Evolutionary conservation across 2,329 filamentous ascomycete genomes (phyloP).

Genomic region (Ascosphaera apis): DNA sequence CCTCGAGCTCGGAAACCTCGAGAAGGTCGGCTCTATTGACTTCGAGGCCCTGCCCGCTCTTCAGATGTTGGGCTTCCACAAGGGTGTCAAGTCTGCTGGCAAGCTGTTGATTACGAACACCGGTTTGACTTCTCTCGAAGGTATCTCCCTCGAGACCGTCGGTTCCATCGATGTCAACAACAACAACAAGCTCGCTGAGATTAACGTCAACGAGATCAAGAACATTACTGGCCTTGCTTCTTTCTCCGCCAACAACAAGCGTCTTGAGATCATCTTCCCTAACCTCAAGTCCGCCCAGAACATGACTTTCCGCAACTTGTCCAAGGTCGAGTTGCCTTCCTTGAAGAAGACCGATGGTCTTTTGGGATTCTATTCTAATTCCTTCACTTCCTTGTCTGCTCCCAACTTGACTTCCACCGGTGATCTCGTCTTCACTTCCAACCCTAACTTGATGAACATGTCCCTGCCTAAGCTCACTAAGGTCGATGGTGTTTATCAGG

Average conservation of each 20-base stretch:
- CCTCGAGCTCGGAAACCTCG: conserved; percentile 43
- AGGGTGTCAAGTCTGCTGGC: conserved; percentile 42
- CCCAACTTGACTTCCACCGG: conserved; percentile 25
- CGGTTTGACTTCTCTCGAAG: conserved; percentile 50
- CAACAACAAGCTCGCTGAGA: conserved; percentile 56
- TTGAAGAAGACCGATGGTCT: conserved; percentile 53
- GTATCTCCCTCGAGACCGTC: conserved; percentile 57
- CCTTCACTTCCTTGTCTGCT: conserved; percentile 20
- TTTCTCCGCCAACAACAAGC: conserved; percentile 58
- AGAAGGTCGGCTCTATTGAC: conserved; percentile 39
- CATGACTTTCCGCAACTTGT: conserved; percentile 63
- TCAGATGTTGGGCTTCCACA: conserved; percentile 34
- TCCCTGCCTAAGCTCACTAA: conserved; percentile 44
- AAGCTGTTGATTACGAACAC: conserved; percentile 68
- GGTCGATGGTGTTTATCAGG: conserved; percentile 56
- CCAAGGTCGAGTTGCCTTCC: conserved; percentile 47
- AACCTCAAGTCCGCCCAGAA: conserved; percentile 58
- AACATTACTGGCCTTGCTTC: conserved; percentile 49
- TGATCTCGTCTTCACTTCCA: conserved; percentile 33
- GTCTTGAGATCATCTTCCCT: conserved; percentile 49
- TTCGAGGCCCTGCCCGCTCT: conserved; percentile 50
- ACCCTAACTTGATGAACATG: conserved; percentile 43
- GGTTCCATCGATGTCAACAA: conserved; percentile 64
- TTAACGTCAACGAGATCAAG: conserved; percentile 49
- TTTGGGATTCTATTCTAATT: conserved; percentile 63